Percentiles rank a stretch among this genome's conserved stretches.
These are phyloP conservation scores for Apodospora peruviana DNA, from an alignment of 495 filamentous ascomycete genomes.

Conservation along the genomic window DNA sequence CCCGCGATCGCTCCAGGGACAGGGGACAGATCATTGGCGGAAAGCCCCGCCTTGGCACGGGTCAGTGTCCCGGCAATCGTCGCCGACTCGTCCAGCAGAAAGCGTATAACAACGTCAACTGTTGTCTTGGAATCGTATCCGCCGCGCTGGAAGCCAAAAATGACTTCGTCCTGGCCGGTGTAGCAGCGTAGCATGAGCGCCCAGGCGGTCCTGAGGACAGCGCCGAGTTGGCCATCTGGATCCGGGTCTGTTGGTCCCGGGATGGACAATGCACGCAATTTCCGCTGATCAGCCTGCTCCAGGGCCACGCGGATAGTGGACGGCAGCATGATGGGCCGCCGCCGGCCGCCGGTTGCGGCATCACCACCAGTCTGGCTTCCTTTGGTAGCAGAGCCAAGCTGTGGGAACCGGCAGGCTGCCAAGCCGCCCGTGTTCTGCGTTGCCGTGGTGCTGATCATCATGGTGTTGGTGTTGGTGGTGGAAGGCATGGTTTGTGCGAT, in stretches of 20 bases:
- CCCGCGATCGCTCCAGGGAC: not conserved
- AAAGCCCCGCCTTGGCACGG: no score
- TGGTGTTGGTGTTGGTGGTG: no score
- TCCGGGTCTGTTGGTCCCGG: not conserved
- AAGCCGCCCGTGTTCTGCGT: no score
- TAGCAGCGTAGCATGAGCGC: slow-evolving; percentile 19
- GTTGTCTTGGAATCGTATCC: not conserved
- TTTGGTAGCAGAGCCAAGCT: no score
- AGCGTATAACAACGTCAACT: slow-evolving; percentile 6
- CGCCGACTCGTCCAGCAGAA: slow-evolving; percentile 6
- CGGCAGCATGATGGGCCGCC: no score
- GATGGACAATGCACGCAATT: slow-evolving; percentile 5
- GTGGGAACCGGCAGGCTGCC: no score
- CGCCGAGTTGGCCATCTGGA: slow-evolving; percentile 2
- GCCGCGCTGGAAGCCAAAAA: slow-evolving; percentile 11
- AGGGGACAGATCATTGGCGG: not conserved
- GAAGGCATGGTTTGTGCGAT: no score
- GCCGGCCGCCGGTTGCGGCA: no score
- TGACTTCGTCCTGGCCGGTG: slow-evolving; percentile 20
- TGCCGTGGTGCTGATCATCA: no score
- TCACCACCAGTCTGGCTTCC: no score
- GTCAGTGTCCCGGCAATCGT: slow-evolving; percentile 4
- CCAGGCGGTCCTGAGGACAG: slow-evolving; percentile 16
- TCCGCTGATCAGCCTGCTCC: slow-evolving; percentile 4
- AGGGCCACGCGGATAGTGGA: slow-evolving; percentile 11